Conservation (phyloP, 495 filamentous ascomycete species). For the Penicillium turbatum region DNA sequence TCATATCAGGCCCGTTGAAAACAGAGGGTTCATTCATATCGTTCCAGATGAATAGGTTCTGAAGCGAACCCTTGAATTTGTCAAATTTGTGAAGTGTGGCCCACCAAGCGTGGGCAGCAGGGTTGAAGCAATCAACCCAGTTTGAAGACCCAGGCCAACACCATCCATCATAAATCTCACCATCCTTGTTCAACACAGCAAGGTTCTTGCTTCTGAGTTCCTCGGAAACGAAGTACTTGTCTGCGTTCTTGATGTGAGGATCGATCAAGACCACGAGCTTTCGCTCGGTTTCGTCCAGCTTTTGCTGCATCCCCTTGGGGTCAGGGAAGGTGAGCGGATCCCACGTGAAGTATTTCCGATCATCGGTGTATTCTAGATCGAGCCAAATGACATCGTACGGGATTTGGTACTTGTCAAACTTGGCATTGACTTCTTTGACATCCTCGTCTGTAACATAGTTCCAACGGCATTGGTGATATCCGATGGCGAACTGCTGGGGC, state of each 20-base stretch:
- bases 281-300: slow-evolving; percentile 73
- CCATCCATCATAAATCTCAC: slow-evolving; percentile 87
- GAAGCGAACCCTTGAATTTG: slow-evolving; percentile 72
- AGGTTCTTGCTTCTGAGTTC: slow-evolving; percentile 80
- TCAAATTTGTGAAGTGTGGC: slow-evolving; percentile 78
- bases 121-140: slow-evolving; percentile 95
- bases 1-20: slow-evolving; percentile 92
- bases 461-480: slow-evolving; percentile 97
- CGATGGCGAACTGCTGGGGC: slow-evolving; percentile 86
- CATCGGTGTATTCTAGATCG: slow-evolving; percentile 93
- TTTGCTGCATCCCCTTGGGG: slow-evolving; percentile 81
- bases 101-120: slow-evolving; percentile 86
- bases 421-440: slow-evolving; percentile 91
- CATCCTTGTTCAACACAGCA: slow-evolving; percentile 84
- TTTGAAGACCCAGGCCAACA: slow-evolving; percentile 96
- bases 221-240: slow-evolving; percentile 67
- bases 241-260: slow-evolving; percentile 92
- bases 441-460: slow-evolving; percentile 97
- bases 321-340: slow-evolving; percentile 81
- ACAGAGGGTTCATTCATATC: slow-evolving; percentile 99
- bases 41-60: slow-evolving; percentile 95
- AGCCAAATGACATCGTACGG: slow-evolving; percentile 99
- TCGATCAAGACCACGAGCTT: slow-evolving; percentile 95
- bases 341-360: slow-evolving; percentile 97
- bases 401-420: slow-evolving; percentile 90